Evolutionary conservation across 441 rosid species (phyloP).

Genomic region (Populus trichocarpa): DNA sequence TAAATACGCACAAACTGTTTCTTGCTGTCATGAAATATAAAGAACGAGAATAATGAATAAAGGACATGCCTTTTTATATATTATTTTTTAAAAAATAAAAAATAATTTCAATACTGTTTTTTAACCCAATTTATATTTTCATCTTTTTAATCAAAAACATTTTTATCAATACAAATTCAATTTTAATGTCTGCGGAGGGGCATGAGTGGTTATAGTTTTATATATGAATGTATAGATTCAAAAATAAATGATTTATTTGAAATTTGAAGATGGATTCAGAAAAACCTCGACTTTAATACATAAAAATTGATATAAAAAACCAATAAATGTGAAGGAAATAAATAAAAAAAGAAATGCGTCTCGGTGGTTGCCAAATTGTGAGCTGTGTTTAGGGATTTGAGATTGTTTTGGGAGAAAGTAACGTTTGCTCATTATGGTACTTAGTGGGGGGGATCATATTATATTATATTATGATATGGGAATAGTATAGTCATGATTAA

Average conservation of each 20-base stretch:
- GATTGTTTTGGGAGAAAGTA: conserved; percentile 32
- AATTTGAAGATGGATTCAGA: background rate
- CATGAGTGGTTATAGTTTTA: too few species aligned
- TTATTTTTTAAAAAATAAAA: too few species aligned
- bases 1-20: background rate
- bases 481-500: conserved; percentile 6
- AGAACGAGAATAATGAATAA: too few species aligned
- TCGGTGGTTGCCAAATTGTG: background rate
- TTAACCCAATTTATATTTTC: too few species aligned
- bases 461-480: conserved; percentile 8
- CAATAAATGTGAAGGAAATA: background rate
- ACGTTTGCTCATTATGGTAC: conserved; percentile 30
- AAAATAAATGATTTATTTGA: background rate
- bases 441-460: conserved; percentile 22
- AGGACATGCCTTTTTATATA: too few species aligned
- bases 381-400: conserved; percentile 10
- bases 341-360: background rate
- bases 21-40: background rate
- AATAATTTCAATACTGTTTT: too few species aligned
- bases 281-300: background rate
- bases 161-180: too few species aligned
- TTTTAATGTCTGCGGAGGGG: too few species aligned
- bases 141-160: too few species aligned
- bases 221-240: too few species aligned
- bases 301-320: too few species aligned